Conservation (phyloP, 2,329 filamentous ascomycete genomes). For the Aspergillus oerlinghausenensis region DNA sequence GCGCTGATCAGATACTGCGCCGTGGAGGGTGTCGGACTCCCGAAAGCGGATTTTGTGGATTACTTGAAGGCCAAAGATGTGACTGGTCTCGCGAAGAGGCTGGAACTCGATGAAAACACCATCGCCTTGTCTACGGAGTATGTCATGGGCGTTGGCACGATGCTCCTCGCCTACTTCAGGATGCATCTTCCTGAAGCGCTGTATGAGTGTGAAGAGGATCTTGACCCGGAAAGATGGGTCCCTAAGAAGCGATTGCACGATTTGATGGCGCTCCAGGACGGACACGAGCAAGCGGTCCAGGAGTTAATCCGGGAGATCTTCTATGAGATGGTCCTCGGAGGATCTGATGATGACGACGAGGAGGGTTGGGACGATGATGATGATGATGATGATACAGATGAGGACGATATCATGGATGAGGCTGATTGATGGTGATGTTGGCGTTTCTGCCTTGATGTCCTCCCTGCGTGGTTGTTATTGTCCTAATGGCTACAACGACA, state of each 20-base stretch:
- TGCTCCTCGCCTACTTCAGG: constrained; percentile 8
- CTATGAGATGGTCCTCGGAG: constrained; percentile 6
- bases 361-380: constrained; percentile 4
- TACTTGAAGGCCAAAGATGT: constrained; percentile 4
- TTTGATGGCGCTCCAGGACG: constrained; percentile 2
- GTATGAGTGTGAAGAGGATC: constrained; percentile 8
- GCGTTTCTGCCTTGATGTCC: too few species aligned
- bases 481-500: too few species aligned
- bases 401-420: neutral
- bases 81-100: constrained; percentile 1
- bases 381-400: neutral
- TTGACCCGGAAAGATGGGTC: constrained; percentile 3
- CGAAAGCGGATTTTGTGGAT: constrained; percentile 6
- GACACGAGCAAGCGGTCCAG: constrained; percentile 8
- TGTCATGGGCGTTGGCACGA: constrained; percentile 8
- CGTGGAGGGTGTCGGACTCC: neutral
- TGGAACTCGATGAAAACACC: constrained; percentile 8
- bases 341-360: constrained; percentile 5
- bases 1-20: constrained; percentile 5
- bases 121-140: constrained; percentile 10
- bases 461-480: too few species aligned
- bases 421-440: constrained; percentile 1
- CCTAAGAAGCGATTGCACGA: constrained; percentile 6
- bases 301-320: constrained; percentile 9
- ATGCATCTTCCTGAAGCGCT: constrained; percentile 6